Evolutionary conservation across 805 yeast species (phyloP).

Genomic region (Cyberlindnera subsufficiens): DNA sequence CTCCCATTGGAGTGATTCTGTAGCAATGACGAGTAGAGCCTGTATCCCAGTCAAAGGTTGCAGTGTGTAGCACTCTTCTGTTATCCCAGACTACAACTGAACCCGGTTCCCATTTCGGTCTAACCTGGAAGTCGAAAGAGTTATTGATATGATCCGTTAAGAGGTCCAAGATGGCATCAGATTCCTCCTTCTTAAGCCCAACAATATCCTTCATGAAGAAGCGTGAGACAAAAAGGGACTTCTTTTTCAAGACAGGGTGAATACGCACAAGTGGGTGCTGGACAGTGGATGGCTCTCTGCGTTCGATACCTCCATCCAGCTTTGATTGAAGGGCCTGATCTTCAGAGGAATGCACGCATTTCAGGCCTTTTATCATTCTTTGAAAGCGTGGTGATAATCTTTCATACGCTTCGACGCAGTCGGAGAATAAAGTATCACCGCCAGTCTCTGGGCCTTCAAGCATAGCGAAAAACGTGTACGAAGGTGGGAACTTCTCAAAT

Average conservation of each 20-base stretch:
- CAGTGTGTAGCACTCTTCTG: slow-evolving; percentile 64
- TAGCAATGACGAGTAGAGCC: slow-evolving; percentile 67
- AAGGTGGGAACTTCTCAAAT: slow-evolving; percentile 70
- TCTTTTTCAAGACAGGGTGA: slow-evolving; percentile 67
- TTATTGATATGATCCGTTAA: slow-evolving; percentile 47
- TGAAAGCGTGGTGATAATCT: slow-evolving; percentile 63
- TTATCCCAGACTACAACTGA: slow-evolving; percentile 79
- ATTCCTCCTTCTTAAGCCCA: slow-evolving; percentile 70
- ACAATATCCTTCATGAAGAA: slow-evolving; percentile 61
- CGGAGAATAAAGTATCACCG: slow-evolving; percentile 79
- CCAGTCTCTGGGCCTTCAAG: slow-evolving; percentile 59
- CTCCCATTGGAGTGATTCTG: slow-evolving; percentile 69
- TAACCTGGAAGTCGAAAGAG: slow-evolving; percentile 57
- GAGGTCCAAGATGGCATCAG: slow-evolving; percentile 52
- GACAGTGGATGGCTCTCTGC: slow-evolving; percentile 50
- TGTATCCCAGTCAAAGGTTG: slow-evolving; percentile 65
- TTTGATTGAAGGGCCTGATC: slow-evolving; percentile 62
- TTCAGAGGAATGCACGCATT: slow-evolving; percentile 63
- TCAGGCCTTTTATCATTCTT: slow-evolving; percentile 51
- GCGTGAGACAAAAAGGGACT: slow-evolving; percentile 50
- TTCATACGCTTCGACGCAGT: slow-evolving; percentile 62
- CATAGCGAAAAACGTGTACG: slow-evolving; percentile 59
- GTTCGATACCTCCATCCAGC: slow-evolving; percentile 56
- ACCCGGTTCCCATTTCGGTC: slow-evolving; percentile 67
- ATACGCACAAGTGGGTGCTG: slow-evolving; percentile 67